phyloP scores from a whole-genome alignment of 306 rosid genomes.

The Prunus campanulata region DNA sequence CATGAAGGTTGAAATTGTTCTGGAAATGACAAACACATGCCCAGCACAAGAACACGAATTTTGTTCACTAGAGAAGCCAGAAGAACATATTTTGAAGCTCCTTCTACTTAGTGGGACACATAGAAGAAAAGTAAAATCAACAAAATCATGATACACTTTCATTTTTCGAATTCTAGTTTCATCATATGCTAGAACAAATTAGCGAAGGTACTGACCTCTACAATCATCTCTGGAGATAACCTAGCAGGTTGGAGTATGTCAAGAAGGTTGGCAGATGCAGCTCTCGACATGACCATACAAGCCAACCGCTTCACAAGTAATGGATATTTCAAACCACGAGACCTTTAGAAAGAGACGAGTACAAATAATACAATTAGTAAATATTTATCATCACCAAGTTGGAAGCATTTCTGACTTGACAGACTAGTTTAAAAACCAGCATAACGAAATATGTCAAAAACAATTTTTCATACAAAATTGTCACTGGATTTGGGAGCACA shows the following conservation, averaged over 20 bases:
- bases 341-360: constrained; percentile 46
- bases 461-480: not conserved
- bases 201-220: constrained; percentile 40
- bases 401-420: not conserved
- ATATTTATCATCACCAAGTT: not conserved
- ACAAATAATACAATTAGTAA: not conserved
- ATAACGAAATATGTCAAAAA: not conserved
- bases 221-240: constrained; percentile 57
- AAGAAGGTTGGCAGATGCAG: constrained; percentile 50
- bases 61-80: not conserved
- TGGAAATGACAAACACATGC: not conserved
- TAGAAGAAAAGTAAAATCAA: not conserved
- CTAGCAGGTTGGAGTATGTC: constrained; percentile 88
- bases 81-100: not conserved
- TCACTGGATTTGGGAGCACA: not conserved
- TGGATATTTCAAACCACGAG: constrained; percentile 73
- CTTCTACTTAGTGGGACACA: not conserved
- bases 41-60: not conserved
- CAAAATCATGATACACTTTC: not conserved
- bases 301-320: constrained; percentile 85
- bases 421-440: not conserved
- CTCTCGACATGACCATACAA: constrained; percentile 82
- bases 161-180: not conserved
- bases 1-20: not conserved
- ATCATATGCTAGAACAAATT: not conserved